Evolutionary conservation across 345 rosid genomes (phyloP), one percentile per base, ranked within the genome.

Genomic region (Rhizophora apiculata): DNA sequence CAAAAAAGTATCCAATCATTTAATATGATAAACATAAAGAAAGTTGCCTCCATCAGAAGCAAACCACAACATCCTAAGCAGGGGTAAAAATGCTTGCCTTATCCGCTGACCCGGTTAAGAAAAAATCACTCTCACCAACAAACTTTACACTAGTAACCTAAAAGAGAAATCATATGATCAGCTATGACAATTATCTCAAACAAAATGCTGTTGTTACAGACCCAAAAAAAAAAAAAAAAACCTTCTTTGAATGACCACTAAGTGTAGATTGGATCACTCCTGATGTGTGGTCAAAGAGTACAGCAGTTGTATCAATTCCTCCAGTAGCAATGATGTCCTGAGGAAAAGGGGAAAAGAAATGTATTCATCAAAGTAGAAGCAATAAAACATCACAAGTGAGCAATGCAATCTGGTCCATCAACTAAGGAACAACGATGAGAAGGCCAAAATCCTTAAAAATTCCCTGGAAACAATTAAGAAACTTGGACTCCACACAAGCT

Each of bases 181-280:
- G 65, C 62, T 53, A 60, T 21, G 60, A 56, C 3, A 79, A 21
- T 62, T 60, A 27, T 16, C 7, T 8, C 34, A 2, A 69, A 64
- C 5, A 29, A 29, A 61, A 73, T 43, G 49, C 18, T 43, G 49
- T 68, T 52, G 36, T 56, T 32, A 48, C 13, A 52, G n/a, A 10
- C 53, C n/a, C 27, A 30, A 34, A 72, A 29, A 22, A 71, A 55
- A 37, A 34, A 61, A 16, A 29, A 46, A 29, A 48, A 75, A 94
- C 99, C 99, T 90, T 95, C 84, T 92, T 92, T 30, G 98, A 82
- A 71, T 96, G 99, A 72, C 99, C 98, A 78, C 87, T 88, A 54
- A 96, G 87, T 7, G 95, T 89, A 60, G 98, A 85, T 69, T 85
- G 49, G 64, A 96, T 86, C 81, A 90, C 88, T 72, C 99, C 99